Base-by-base conservation (phyloP, 768 basidiomycete genomes). In the Fomitopsis serialis region DNA sequence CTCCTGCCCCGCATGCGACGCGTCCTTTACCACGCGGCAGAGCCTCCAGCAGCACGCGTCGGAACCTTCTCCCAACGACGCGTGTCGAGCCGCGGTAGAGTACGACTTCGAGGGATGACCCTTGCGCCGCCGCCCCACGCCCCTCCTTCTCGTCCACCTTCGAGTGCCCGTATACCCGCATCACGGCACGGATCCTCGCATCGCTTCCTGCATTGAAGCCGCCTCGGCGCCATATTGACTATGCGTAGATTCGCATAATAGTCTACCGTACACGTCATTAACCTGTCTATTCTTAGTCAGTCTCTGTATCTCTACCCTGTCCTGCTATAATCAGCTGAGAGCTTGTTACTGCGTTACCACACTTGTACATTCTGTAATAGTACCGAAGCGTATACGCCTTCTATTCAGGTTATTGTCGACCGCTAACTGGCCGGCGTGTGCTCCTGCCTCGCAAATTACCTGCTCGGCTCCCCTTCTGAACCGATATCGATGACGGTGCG, bases 1-100 rank as follows among this genome's bases (percentile, higher is more conserved):
- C 63, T 77, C 85, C 2, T 90, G 87, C 74, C 79, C 88, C 24
- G 88, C 87, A 9, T 90, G 87, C 63, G 87, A 90, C 62, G 72
- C 80, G 22, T 78, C 73, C 56, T 89, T 90, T 64, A 66, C 77
- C 45, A 78, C 82, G 10, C 75, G 66, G n/a, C 76, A 82, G 50
- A 70, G 76, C 60, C 76, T 90, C 12, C 77, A 76, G 49, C 78
- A 78, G 57, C 87, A 90, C 62, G 87, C 82, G 21, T 70, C 62
- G 37, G 70, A 75, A n/a, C 62, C 75, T 10, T 66, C 71, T 25
- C 70, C 74, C n/a, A 79, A 78, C 62, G 85, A 87, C 62, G 88
- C 87, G 7, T 90, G 88, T 62, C 78, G 77, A 54, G 77, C 77
- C 48, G 87, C 87, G 11, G 87, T 89, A 62, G 81, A 84, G 58